A percentile compares a stretch with the other conserved stretches of the same genome.
phyloP scores from a whole-genome alignment of 306 rosid species.

The Biancaea sappan region DNA sequence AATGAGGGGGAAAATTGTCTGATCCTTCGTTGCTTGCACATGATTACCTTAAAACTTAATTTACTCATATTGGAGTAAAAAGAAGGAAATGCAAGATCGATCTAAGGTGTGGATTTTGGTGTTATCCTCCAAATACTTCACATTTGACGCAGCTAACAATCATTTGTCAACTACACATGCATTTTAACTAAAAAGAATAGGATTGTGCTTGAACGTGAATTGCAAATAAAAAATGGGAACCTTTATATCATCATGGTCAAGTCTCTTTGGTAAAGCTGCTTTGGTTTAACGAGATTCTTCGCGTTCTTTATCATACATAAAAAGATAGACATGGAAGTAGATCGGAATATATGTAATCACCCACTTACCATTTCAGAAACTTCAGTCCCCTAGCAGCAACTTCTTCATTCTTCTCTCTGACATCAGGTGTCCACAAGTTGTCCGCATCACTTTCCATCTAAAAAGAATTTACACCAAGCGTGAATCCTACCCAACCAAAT shows the following conservation, averaged over 20 bases:
- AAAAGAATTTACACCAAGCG: slow-evolving; percentile 33
- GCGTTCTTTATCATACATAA: background rate
- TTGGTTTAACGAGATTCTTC: background rate
- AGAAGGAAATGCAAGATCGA: slow-evolving; percentile 1
- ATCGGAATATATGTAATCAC: slow-evolving; percentile 1
- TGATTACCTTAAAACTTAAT: slow-evolving; percentile 4
- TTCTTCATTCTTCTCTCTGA: slow-evolving; percentile 72
- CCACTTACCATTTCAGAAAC: slow-evolving; percentile 74
- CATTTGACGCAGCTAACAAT: slow-evolving; percentile 8
- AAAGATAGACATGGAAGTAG: background rate
- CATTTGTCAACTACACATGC: background rate
- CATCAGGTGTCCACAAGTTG: slow-evolving; percentile 75
- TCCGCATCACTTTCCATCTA: slow-evolving; percentile 83
- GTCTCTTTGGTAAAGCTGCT: slow-evolving; percentile 4
- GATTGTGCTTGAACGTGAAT: background rate
- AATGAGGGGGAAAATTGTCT: background rate
- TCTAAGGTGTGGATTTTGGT: background rate
- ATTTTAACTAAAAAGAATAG: background rate
- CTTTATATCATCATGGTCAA: background rate
- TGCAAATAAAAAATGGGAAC: slow-evolving; percentile 17
- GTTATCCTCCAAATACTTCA: slow-evolving; percentile 11
- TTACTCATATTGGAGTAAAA: background rate
- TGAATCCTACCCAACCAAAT: slow-evolving; percentile 26
- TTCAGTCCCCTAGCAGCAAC: slow-evolving; percentile 82
- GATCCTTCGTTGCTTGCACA: background rate